A percentile compares a stretch with the other conserved stretches of the same genome.
phyloP scores from a whole-genome alignment of 805 yeast genomes.

The Wickerhamomyces subpelliculosus region DNA sequence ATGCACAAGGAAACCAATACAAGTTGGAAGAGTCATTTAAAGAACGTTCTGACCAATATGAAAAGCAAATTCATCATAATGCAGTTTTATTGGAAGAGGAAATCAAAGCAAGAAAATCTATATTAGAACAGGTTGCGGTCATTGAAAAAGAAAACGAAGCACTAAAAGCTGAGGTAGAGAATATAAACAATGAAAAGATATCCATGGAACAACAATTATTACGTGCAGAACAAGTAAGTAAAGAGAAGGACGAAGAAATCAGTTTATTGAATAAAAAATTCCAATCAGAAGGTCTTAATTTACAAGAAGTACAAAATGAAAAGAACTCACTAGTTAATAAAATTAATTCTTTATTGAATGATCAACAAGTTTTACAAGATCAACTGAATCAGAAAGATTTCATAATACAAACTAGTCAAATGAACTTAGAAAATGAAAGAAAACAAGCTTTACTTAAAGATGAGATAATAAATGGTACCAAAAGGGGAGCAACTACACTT shows the following conservation, averaged over 20 bases:
- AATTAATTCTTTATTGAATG: conserved; percentile 5
- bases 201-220: too few species aligned
- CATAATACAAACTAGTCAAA: too few species aligned
- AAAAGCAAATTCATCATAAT: neutral
- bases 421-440: too few species aligned
- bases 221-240: conserved; percentile 1
- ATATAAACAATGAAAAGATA: too few species aligned
- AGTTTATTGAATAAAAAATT: conserved; percentile 7
- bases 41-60: neutral
- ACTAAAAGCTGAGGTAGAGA: conserved; percentile 4
- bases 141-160: neutral
- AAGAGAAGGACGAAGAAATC: conserved; percentile 2
- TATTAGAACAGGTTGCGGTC: conserved; percentile 4
- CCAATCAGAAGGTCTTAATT: neutral
- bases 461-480: conserved; percentile 7
- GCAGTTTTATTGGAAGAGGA: neutral
- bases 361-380: neutral
- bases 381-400: too few species aligned
- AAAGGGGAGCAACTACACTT: conserved; percentile 9
- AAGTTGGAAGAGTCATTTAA: neutral
- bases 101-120: conserved; percentile 10
- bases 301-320: neutral
- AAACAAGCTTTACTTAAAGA: too few species aligned
- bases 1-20: neutral
- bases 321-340: neutral